Percentiles rank a stretch among this genome's conserved stretches.
These are phyloP conservation scores for Leccinum rimulosum DNA, from an alignment of 768 basidiomycete genomes.

Conservation along the genomic window DNA sequence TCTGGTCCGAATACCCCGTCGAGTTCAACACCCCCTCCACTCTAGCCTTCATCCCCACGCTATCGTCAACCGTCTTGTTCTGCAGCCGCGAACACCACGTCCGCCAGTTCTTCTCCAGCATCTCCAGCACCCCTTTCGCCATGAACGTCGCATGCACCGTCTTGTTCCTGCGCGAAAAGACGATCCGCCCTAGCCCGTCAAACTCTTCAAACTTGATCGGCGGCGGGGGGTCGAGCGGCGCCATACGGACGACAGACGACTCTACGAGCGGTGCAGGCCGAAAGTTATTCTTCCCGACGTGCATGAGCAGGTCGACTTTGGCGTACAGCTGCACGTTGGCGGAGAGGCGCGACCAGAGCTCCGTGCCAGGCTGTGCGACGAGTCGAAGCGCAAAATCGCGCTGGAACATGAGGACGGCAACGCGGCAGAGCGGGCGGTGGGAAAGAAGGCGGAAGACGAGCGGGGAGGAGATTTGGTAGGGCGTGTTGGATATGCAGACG, in stretches of 20 bases:
- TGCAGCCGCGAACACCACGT: slow-evolving; percentile 90
- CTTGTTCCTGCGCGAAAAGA: slow-evolving; percentile 90
- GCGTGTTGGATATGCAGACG: slow-evolving; percentile 98
- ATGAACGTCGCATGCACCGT: slow-evolving; percentile 85
- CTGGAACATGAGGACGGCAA: slow-evolving; percentile 99
- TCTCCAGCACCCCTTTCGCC: slow-evolving; percentile 92
- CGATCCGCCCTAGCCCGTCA: slow-evolving; percentile 88
- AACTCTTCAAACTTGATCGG: slow-evolving; percentile 97
- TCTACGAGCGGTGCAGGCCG: slow-evolving; percentile 95
- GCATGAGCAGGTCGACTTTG: slow-evolving; percentile 94
- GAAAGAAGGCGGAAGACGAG: slow-evolving; percentile 96
- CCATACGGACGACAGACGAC: slow-evolving; percentile 86
- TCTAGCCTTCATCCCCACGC: slow-evolving; percentile 62
- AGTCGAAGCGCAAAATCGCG: slow-evolving; percentile 95
- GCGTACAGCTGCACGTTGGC: slow-evolving; percentile 98
- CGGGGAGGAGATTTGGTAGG: slow-evolving; percentile 98
- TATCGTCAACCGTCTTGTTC: slow-evolving; percentile 70
- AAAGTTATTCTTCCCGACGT: slow-evolving; percentile 97
- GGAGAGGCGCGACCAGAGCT: slow-evolving; percentile 89
- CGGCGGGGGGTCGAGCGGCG: slow-evolving; percentile 92
- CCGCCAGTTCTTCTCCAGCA: slow-evolving; percentile 91
- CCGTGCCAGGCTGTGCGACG: slow-evolving; percentile 77
- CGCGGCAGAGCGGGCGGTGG: slow-evolving; percentile 90
- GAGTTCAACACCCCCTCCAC: slow-evolving; percentile 73
- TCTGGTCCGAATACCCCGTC: slow-evolving; percentile 68